Conservation (phyloP, 73 alveolate genomes). For the Uronychia binucleata region DNA sequence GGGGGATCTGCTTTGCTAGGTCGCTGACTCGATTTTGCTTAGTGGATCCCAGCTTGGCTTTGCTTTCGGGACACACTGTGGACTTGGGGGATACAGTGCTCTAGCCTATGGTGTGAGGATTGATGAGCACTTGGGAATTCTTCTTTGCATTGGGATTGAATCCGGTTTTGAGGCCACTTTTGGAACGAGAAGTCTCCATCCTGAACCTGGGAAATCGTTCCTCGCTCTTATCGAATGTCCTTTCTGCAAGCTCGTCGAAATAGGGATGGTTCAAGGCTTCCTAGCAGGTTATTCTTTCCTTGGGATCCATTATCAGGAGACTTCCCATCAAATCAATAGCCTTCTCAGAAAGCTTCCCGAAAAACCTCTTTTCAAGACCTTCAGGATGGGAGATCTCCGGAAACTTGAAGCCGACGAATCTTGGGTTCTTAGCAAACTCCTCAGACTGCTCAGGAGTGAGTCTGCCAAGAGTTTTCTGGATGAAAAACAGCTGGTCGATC, state of each 20-base stretch:
- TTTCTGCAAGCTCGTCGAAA: constrained; percentile 9
- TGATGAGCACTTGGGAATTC: neutral
- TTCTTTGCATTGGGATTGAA: neutral
- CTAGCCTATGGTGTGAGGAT: neutral
- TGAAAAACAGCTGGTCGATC: constrained; percentile 85
- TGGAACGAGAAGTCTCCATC: neutral
- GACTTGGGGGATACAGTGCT: neutral
- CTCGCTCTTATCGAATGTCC: neutral
- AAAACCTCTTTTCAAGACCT: neutral
- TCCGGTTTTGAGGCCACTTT: neutral
- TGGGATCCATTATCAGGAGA: constrained; percentile 65
- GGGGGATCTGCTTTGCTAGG: neutral
- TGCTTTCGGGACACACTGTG: neutral
- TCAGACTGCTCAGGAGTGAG: constrained; percentile 81
- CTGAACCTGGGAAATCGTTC: neutral
- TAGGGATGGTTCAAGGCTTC: constrained; percentile 64
- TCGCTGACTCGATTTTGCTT: neutral
- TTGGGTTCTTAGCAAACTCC: constrained; percentile 70
- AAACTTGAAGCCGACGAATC: constrained; percentile 73
- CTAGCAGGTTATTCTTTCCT: constrained; percentile 36
- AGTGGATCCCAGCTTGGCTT: neutral
- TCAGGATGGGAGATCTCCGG: constrained; percentile 55
- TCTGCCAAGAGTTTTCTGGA: constrained; percentile 81
- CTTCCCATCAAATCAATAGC: constrained; percentile 43
- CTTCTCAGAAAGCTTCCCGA: constrained; percentile 7